These are phyloP conservation scores for Gastrodia elata DNA, from an alignment of 106 monocot genomes.

Conservation along the genomic window DNA sequence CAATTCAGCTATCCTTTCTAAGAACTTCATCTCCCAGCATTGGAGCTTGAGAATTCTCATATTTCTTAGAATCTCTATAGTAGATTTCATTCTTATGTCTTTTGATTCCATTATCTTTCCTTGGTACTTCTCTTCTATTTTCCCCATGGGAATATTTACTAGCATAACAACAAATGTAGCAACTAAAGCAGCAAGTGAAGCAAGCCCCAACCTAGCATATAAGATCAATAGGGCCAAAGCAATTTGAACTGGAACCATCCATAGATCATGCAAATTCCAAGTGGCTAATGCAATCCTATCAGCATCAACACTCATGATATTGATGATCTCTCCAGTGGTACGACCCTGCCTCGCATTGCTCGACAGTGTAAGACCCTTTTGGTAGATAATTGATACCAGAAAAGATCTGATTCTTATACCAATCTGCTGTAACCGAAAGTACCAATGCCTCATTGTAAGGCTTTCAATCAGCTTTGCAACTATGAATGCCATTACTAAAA, in stretches of 20 bases:
- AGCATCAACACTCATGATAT: slow-evolving; percentile 83
- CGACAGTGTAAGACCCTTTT: slow-evolving; percentile 65
- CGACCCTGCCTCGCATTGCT: slow-evolving; percentile 53
- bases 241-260: slow-evolving; percentile 76
- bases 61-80: slow-evolving; percentile 70
- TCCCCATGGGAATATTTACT: slow-evolving; percentile 55
- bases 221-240: slow-evolving; percentile 52
- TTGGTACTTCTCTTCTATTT: slow-evolving; percentile 63
- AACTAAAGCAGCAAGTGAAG: slow-evolving; percentile 59
- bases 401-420: slow-evolving; percentile 42
- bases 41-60: slow-evolving; percentile 78
- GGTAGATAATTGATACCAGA: slow-evolving; percentile 65
- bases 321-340: slow-evolving; percentile 76
- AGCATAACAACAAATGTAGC: slow-evolving; percentile 66
- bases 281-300: slow-evolving; percentile 48
- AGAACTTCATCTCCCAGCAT: slow-evolving; percentile 56
- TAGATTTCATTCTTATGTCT: slow-evolving; percentile 83
- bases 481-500: slow-evolving; percentile 57
- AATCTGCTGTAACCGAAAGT: slow-evolving; percentile 59
- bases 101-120: slow-evolving; percentile 79
- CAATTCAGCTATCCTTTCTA: slow-evolving; percentile 31
- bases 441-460: slow-evolving; percentile 64
- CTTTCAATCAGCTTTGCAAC: slow-evolving; percentile 67
- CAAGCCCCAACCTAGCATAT: slow-evolving; percentile 58
- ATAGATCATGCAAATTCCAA: slow-evolving; percentile 84